Evolutionary conservation across 768 basidiomycete genomes (phyloP).

Genomic region (Rhizopogon vinicolor): DNA sequence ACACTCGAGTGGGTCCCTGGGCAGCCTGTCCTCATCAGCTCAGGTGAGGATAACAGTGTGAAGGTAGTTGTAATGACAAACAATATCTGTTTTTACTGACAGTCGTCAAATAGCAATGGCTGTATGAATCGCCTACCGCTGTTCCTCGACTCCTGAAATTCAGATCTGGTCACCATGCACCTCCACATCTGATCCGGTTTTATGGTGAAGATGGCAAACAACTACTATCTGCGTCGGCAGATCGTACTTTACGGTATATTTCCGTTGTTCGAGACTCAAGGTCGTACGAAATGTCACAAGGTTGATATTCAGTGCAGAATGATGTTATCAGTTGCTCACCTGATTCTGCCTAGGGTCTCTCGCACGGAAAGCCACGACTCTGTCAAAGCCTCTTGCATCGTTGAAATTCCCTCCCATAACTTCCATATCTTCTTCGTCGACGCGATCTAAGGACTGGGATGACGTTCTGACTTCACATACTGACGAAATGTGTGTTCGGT

Average conservation of each 20-base stretch:
- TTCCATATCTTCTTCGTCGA: conserved; percentile 71
- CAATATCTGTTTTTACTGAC: background rate
- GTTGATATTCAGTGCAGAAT: conserved; percentile 29
- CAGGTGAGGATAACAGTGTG: conserved; percentile 91
- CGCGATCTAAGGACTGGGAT: conserved; percentile 94
- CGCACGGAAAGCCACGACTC: conserved; percentile 69
- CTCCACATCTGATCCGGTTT: conserved; percentile 89
- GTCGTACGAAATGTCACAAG: conserved; percentile 93
- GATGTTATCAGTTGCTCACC: conserved; percentile 1
- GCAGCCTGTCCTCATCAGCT: conserved; percentile 86
- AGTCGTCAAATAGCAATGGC: conserved; percentile 75
- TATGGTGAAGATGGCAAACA: conserved; percentile 98
- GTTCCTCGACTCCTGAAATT: conserved; percentile 87
- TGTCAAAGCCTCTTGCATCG: conserved; percentile 74
- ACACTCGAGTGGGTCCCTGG: conserved; percentile 90
- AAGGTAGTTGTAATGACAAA: conserved; percentile 51
- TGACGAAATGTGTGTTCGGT: conserved; percentile 77
- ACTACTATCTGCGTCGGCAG: conserved; percentile 81
- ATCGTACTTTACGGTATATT: conserved; percentile 85
- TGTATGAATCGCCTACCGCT: conserved; percentile 88
- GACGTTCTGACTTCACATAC: conserved; percentile 89
- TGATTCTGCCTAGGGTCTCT: conserved; percentile 61
- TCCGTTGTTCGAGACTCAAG: conserved; percentile 94
- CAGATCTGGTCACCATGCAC: conserved; percentile 87
- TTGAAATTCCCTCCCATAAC: conserved; percentile 84